Evolutionary conservation across 2,329 filamentous ascomycete genomes (phyloP), one percentile per base, ranked within the genome.

Genomic region (Aureobasidium sp.): DNA sequence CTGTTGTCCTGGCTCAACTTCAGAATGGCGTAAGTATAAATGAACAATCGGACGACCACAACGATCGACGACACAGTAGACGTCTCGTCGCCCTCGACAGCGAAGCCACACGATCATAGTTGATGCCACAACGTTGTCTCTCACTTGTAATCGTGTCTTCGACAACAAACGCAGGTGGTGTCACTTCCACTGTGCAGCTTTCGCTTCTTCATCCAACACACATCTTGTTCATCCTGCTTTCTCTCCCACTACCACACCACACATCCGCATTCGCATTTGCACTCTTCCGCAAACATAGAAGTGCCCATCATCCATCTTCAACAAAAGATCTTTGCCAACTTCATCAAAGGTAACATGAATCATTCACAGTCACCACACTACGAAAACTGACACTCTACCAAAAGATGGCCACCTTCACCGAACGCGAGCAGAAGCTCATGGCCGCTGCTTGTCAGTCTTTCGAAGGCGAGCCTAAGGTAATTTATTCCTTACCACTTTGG

Each of bases 381-480:
- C 9, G 7, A 3, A 48, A n/a, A 48, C 59, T 37, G 12, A 54
- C 40, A 50, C 33, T 15, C 42, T 29, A 24, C 27, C 12, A 47
- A 8, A 33, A 63, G 61, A 54, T 45, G 49, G 1, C 40, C 22
- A 24, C 35, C 40, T 67, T 70, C 61, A 67, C 66, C 48, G 67
- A 67, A 15, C 66, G 66, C 42, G 69, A 71, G 62, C 53, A 53
- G 47, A 33, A 68, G 58, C 40, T 70, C 39, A 66, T 70, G 63
- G 60, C 65, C 2, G n/a, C 64, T 15, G 67, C 67, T 59, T 71
- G 66, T 64, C 68, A 66, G 64, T 70, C 69, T 56, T 69, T 70
- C 57, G 64, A 64, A 17, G 66, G 64, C 11, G 63, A 70, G 47
- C 69, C 69, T 1, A 70, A 71, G 64, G 69, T 69, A 64, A 19